A percentile compares a stretch with the other conserved stretches of the same genome.
phyloP scores from a whole-genome alignment of 2,329 filamentous ascomycete species.

The Ceratocystis papillata region DNA sequence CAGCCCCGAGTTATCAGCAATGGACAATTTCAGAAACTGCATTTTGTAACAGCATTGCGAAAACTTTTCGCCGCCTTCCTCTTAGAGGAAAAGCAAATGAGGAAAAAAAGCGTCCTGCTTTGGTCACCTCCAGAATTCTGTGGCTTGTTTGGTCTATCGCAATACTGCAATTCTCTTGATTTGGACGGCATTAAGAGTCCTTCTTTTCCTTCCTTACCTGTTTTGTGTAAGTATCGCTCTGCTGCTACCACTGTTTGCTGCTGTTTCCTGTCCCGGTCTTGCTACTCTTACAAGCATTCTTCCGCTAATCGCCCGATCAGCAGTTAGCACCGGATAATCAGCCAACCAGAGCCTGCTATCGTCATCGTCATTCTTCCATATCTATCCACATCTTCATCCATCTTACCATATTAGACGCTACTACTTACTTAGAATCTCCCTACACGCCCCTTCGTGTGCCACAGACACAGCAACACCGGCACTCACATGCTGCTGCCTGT shows the following conservation, averaged over 20 bases:
- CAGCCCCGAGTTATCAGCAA: neutral
- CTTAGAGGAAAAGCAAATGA: neutral
- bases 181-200: no score
- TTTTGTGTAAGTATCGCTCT: neutral
- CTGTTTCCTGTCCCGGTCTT: no score
- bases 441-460: neutral
- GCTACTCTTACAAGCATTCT: no score
- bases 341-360: neutral
- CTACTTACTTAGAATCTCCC: neutral
- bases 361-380: slow-evolving; percentile 6
- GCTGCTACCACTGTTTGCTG: neutral
- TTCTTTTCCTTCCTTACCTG: neutral
- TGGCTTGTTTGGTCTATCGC: no score
- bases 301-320: neutral
- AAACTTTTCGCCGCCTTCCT: neutral
- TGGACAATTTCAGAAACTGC: neutral
- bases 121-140: no score
- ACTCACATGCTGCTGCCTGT: neutral
- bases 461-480: neutral
- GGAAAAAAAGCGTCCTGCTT: no score
- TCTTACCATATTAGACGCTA: neutral
- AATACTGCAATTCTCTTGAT: no score
- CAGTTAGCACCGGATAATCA: neutral
- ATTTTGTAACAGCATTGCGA: neutral
- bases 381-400: slow-evolving; percentile 2